Evolutionary conservation across 2,329 filamentous ascomycete genomes (phyloP).

Genomic region (Emmonsiellopsis sp.): DNA sequence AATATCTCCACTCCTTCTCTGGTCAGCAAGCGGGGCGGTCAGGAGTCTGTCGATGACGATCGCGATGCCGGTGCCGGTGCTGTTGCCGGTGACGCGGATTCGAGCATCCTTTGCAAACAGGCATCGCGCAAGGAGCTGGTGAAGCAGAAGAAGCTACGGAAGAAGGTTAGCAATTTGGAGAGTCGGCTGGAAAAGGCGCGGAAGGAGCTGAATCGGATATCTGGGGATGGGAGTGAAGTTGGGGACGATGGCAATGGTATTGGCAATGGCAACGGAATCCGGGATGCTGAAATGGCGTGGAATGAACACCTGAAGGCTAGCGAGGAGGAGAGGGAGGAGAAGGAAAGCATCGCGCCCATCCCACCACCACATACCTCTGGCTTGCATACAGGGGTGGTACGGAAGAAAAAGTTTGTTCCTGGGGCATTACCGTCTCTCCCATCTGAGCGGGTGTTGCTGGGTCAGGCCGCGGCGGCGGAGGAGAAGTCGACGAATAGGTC

Average conservation of each 20-base stretch:
- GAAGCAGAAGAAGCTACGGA: conserved; percentile 48
- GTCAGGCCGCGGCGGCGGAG: conserved; percentile 17
- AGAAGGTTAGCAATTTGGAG: conserved; percentile 54
- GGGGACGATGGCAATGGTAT: not conserved
- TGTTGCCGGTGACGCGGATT: not conserved
- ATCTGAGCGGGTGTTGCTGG: conserved; percentile 36
- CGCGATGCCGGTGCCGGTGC: too few relatives aligned
- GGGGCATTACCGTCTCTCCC: conserved; percentile 36
- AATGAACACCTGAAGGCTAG: not conserved
- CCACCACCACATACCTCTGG: conserved; percentile 10
- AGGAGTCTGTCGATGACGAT: not conserved
- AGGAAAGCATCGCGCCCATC: conserved; percentile 16
- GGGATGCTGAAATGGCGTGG: not conserved
- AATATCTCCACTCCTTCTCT: not conserved
- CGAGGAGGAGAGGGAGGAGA: conserved; percentile 13
- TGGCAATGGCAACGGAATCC: not conserved
- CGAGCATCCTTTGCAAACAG: conserved; percentile 31
- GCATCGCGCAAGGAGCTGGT: conserved; percentile 49
- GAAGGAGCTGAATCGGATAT: conserved; percentile 43
- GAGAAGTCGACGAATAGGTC: not conserved
- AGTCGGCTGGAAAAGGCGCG: conserved; percentile 48
- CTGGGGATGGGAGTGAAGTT: conserved; percentile 21
- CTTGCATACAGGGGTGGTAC: conserved; percentile 14
- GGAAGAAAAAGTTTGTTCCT: conserved; percentile 30
- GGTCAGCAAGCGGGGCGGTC: not conserved